These are phyloP conservation scores for Cyclanthera cordifolia DNA, from an alignment of 306 rosid species.

Conservation along the genomic window DNA sequence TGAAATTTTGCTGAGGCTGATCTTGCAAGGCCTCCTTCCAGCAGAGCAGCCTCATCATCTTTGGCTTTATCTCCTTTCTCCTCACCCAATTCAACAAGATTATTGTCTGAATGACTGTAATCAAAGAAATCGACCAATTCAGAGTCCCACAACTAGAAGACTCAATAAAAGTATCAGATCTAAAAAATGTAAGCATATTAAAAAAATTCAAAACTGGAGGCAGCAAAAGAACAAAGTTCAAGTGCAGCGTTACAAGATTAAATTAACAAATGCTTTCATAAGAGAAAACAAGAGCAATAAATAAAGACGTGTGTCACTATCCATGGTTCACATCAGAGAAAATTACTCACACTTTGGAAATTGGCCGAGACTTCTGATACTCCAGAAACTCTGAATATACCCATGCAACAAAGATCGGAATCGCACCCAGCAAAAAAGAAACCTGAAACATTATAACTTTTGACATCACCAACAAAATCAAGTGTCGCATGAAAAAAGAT, in stretches of 20 bases:
- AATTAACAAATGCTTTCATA: no score
- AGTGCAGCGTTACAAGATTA: not conserved
- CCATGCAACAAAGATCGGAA: constrained; percentile 86
- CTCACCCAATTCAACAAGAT: constrained; percentile 43
- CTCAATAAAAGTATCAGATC: constrained; percentile 13
- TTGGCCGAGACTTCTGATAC: constrained; percentile 48
- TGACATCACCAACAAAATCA: not conserved
- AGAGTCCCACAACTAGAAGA: constrained; percentile 8
- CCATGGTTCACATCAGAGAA: not conserved
- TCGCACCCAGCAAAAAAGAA: constrained; percentile 73
- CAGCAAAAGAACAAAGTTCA: no score
- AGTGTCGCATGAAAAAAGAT: not conserved
- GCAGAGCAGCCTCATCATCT: constrained; percentile 72
- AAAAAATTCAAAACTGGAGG: not conserved
- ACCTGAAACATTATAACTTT: constrained; percentile 37
- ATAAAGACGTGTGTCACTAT: not conserved
- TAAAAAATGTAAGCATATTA: not conserved
- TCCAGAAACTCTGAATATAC: constrained; percentile 87
- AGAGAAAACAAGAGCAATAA: no score
- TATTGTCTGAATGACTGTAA: constrained; percentile 75
- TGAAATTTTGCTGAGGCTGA: constrained; percentile 62
- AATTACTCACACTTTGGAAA: constrained; percentile 72
- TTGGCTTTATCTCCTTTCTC: constrained; percentile 22
- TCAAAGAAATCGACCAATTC: constrained; percentile 15
- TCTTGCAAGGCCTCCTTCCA: constrained; percentile 82